Percentiles rank a stretch among this genome's conserved stretches.
Evolutionary conservation across 2,329 filamentous ascomycete species (phyloP).

Genomic region (Mycocentrospora acerina): DNA sequence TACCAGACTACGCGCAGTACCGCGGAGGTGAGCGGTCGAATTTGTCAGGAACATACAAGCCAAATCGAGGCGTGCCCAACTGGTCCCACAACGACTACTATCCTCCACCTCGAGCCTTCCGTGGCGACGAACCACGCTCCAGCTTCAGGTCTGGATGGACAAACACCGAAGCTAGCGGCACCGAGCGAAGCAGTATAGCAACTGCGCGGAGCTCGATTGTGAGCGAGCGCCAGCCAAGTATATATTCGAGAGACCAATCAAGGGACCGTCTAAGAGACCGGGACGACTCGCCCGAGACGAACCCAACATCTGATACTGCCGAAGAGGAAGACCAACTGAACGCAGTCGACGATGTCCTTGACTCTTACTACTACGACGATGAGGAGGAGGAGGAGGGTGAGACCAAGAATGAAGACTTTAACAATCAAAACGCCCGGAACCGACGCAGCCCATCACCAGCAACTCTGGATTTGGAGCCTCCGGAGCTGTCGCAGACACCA

Average conservation of each 20-base stretch:
- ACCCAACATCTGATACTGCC: constrained; percentile 23
- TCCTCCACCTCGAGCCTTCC: constrained; percentile 31
- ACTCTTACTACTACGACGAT: constrained; percentile 61
- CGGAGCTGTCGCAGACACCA: constrained; percentile 29
- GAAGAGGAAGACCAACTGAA: constrained; percentile 50
- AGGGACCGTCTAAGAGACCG: constrained; percentile 26
- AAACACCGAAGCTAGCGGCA: constrained; percentile 60
- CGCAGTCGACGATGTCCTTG: constrained; percentile 60
- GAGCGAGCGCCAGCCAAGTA: constrained; percentile 52
- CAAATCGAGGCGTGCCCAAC: constrained; percentile 38
- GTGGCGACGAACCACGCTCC: constrained; percentile 51
- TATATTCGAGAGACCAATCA: constrained; percentile 48
- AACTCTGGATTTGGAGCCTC: constrained; percentile 23
- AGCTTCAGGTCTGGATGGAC: constrained; percentile 64
- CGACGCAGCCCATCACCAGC: constrained; percentile 19
- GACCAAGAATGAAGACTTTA: constrained; percentile 14
- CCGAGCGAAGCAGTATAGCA: constrained; percentile 78
- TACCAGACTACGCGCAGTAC: constrained; percentile 38
- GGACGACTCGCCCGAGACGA: constrained; percentile 33
- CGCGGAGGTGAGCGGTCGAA: constrained; percentile 30
- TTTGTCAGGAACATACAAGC: constrained; percentile 39
- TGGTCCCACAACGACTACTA: constrained; percentile 40
- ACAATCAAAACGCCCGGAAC: constrained; percentile 7
- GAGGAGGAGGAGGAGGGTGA: constrained; percentile 29
- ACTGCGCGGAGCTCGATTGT: constrained; percentile 74